Base-by-base conservation (phyloP, 192 early-diverging fungal genomes). In the Entophlyctis luteolus region DNA sequence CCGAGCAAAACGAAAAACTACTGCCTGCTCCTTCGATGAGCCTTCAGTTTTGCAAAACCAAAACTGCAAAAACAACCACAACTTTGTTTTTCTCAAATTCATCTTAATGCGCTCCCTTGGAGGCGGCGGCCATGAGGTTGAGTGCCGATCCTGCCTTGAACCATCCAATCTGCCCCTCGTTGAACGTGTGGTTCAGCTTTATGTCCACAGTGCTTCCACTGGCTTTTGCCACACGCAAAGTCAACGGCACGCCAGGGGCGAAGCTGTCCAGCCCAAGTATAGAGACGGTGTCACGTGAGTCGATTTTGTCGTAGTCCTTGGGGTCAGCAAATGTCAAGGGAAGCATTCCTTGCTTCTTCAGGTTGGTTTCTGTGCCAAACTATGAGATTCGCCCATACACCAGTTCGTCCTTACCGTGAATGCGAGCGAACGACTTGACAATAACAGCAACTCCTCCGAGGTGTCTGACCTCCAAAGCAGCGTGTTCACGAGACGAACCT, bases 321-420 rank as follows among this genome's bases (percentile, higher is more conserved):
- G 92, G 85, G 84, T 98, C 84, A 76, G 88, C 81, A 72, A 98
- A 98, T 50, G 93, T 96, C 72, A 98, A 82, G 35, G 96, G 96
- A 65, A 98, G 84, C 57, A 98, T 85, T 72, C 96, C 96, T 81
- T 98, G 96, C 87, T 98, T 98, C 89, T 98, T 98, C 65, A 96
- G 86, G 86, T 98, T 98, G 75, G 96, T 98, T 75, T 99, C 82
- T 42, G n/a, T 8, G n/a, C 8, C n/a, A 42, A 42, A 42, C n/a
- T 12, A 42, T 42, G 8, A 42, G 39, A 42, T 42, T 85, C n/a
- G n/a, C n/a, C n/a, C n/a, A n/a, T n/a, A n/a, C n/a, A n/a, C n/a
- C n/a, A n/a, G n/a, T n/a, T n/a, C n/a, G 39, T 8, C 10, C n/a
- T 42, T 42, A 42, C 39, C 39, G 72, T 99, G 96, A 81, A 99